Base-by-base conservation (phyloP, 2,329 filamentous ascomycete genomes). In the Bisporella sp. region DNA sequence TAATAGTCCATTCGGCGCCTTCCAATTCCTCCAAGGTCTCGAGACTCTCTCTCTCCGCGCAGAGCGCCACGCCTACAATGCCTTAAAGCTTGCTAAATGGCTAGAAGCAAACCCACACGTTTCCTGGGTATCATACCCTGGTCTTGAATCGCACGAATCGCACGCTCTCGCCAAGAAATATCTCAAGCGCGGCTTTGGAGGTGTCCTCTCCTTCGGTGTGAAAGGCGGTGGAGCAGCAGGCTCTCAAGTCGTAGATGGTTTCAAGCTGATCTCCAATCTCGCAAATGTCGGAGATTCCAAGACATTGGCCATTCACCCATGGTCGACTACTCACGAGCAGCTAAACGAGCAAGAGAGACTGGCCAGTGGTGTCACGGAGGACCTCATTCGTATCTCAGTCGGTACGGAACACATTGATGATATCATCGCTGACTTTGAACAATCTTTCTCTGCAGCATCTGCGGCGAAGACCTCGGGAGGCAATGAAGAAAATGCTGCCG, bases 391-490 rank as follows among this genome's bases (percentile, higher is more conserved):
- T 56, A 93, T 97, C 64, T 96, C 91, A 0, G 91, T 96, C 52
- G 92, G 92, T 47, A 95, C 87, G 1, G 92, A 97, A 73, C 90
- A 96, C 68, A 95, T 97, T 66, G 91, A 96, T 72, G 92, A 97
- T 65, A 96, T 97, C 63, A 93, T 96, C 64, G 86, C 84, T 61
- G 92, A 97, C 71, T 96, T 97, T 66, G 85, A 92, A 69, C 91
- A 96, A 74, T 87, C 88, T 0, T 95, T 96, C 70, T 78, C 81
- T 65, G 76, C 79, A 30, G 77, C 79, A 0, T 62, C 68, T 29
- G n/a, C 35, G 35, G 69, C 75, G 6, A 61, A 55, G 52, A 63
- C 60, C 1, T 57, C 41, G 30, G 62, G 62, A 13, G 62, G 61
- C 5, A 48, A 51, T 31, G 50, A 51, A n/a, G 55, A 47, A 4